Percentiles rank a stretch among this genome's conserved stretches.
Evolutionary conservation across 1,284 basidiomycete genomes (phyloP).

Genomic region (Microbotryum lychnidis-dioicae): DNA sequence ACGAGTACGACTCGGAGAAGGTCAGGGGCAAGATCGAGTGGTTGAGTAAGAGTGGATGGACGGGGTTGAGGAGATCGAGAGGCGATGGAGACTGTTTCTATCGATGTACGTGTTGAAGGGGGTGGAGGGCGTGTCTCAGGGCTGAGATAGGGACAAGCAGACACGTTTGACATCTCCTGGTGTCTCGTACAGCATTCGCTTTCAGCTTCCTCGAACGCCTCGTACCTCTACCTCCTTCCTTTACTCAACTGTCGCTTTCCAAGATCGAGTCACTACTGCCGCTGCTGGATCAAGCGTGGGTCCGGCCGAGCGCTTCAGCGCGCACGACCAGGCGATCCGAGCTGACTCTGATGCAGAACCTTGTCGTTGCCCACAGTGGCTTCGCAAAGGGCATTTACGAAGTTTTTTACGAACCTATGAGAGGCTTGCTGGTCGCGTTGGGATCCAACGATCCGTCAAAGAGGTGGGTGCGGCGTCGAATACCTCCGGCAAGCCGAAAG

Average conservation of each 20-base stretch:
- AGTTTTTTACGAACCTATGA: conserved; percentile 49
- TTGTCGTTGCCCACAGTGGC: conserved; percentile 39
- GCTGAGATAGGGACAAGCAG: background rate
- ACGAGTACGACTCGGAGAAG: conserved; percentile 55
- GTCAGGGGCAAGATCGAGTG: conserved; percentile 62
- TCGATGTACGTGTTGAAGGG: conserved; percentile 49
- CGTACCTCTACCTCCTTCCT: conserved; percentile 45
- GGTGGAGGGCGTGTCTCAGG: background rate
- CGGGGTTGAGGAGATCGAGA: conserved; percentile 56
- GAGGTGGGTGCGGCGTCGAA: too few relatives aligned
- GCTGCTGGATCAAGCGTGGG: conserved; percentile 47
- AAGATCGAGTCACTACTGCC: conserved; percentile 50
- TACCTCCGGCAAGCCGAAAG: background rate
- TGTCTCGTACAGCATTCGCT: conserved; percentile 50
- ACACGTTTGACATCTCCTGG: conserved; percentile 1
- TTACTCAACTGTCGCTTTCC: conserved; percentile 51
- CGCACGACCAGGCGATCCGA: too few relatives aligned
- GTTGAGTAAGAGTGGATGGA: conserved; percentile 52
- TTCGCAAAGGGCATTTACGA: conserved; percentile 55
- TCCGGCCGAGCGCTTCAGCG: too few relatives aligned
- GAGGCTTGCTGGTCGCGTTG: conserved; percentile 7
- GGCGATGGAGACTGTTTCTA: conserved; percentile 73
- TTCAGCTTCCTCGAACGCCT: conserved; percentile 59
- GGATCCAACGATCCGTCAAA: conserved; percentile 3
- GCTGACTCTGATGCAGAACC: too few relatives aligned